Evolutionary conservation across 805 yeast species (phyloP).

Genomic region (Wickerhamiella australiensis): DNA sequence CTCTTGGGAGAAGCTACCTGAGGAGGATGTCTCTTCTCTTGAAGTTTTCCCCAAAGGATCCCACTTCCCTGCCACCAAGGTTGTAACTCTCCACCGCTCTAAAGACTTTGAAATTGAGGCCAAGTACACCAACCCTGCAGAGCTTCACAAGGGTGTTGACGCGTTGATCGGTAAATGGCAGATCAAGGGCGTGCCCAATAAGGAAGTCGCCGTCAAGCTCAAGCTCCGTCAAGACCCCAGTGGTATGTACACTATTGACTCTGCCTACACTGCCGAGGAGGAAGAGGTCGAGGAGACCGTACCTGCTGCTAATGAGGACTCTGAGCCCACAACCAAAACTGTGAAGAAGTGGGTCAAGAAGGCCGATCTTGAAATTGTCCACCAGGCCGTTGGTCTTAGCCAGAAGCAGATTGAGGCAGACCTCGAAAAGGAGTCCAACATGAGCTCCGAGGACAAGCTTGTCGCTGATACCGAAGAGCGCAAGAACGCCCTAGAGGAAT

Average conservation of each 20-base stretch:
- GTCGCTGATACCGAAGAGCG: slow-evolving; percentile 98
- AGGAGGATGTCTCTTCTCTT: slow-evolving; percentile 75
- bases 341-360: slow-evolving; percentile 92
- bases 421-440: slow-evolving; percentile 72
- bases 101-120: slow-evolving; percentile 82
- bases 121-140: slow-evolving; percentile 61
- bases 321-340: slow-evolving; percentile 63
- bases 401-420: slow-evolving; percentile 49
- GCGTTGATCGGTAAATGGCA: slow-evolving; percentile 72
- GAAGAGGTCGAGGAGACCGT: slow-evolving; percentile 70
- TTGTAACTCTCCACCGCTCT: slow-evolving; percentile 84
- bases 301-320: slow-evolving; percentile 34
- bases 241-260: slow-evolving; percentile 85
- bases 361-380: slow-evolving; percentile 55
- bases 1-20: slow-evolving; percentile 88
- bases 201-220: slow-evolving; percentile 73
- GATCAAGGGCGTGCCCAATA: slow-evolving; percentile 70
- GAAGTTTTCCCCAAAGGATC: slow-evolving; percentile 97
- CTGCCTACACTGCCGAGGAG: slow-evolving; percentile 92
- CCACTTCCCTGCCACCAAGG: slow-evolving; percentile 85
- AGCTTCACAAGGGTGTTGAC: slow-evolving; percentile 56
- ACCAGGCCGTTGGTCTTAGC: slow-evolving; percentile 44
- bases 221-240: slow-evolving; percentile 96
- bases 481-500: slow-evolving; percentile 96
- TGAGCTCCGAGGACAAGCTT: slow-evolving; percentile 84